Conservation (phyloP, 164 flowering plant species). For the Magnolia sinica region DNA sequence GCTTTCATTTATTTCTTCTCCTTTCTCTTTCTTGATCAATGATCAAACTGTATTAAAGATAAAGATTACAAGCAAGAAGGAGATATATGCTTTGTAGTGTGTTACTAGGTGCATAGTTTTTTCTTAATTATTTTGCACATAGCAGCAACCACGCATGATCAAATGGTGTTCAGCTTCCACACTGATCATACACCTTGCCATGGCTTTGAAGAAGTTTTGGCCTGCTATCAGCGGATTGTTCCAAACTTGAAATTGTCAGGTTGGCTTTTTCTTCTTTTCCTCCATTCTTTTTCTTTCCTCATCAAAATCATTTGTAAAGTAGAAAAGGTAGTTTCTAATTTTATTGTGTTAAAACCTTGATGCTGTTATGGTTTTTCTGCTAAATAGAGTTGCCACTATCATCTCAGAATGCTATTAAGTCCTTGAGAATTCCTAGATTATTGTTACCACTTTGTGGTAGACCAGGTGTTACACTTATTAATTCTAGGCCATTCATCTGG, state of each 20-base stretch:
- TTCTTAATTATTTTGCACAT: neutral
- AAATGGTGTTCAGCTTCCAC: constrained; percentile 68
- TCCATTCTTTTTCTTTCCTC: no score
- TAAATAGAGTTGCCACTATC: neutral
- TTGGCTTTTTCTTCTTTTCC: constrained; percentile 12
- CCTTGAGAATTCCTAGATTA: no score
- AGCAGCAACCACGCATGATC: constrained; percentile 75
- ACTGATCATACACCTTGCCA: constrained; percentile 58
- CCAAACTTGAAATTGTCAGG: constrained; percentile 59
- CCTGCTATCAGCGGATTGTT: constrained; percentile 50
- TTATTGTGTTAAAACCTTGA: neutral
- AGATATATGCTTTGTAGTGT: no score
- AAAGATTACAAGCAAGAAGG: neutral
- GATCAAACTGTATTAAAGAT: neutral
- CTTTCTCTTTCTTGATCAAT: neutral
- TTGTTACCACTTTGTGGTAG: no score
- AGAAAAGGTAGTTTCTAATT: no score
- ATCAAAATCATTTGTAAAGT: no score
- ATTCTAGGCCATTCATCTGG: no score
- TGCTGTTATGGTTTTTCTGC: neutral
- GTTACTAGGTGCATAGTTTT: neutral
- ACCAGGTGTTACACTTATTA: no score
- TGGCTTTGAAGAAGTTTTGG: constrained; percentile 77
- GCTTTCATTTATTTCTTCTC: neutral
- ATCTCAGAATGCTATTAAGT: no score